A percentile compares a stretch with the other conserved stretches of the same genome.
These are phyloP conservation scores for Cylindrotheca fusiformis DNA, from an alignment of 108 stramenopile genomes.

Conservation along the genomic window DNA sequence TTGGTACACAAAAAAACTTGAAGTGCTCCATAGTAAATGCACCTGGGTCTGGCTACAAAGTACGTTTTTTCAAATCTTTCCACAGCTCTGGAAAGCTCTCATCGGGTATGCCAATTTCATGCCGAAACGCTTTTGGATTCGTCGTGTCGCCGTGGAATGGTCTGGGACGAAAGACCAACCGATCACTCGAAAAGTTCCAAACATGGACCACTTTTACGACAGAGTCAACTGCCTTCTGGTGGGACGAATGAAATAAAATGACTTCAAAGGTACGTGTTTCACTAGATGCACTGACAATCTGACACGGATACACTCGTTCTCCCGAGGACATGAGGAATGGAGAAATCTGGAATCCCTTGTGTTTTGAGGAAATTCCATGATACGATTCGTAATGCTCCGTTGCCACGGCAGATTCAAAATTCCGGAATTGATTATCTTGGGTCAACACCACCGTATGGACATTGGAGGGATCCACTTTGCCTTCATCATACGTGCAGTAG, in stretches of 20 bases:
- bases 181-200: neutral
- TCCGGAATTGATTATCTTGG: no score
- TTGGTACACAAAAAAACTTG: neutral
- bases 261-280: conserved; percentile 12
- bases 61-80: conserved; percentile 19
- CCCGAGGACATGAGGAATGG: no score
- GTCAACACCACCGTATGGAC: neutral
- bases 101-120: conserved; percentile 42
- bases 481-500: conserved; percentile 3
- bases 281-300: neutral
- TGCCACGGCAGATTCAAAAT: neutral
- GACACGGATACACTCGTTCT: conserved; percentile 5
- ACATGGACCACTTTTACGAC: neutral
- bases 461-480: neutral
- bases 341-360: conserved; percentile 14
- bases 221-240: neutral
- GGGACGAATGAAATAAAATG: conserved; percentile 2
- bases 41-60: neutral
- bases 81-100: conserved; percentile 41
- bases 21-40: neutral
- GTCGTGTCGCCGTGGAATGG: conserved; percentile 39
- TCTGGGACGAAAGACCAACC: conserved; percentile 16
- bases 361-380: neutral
- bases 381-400: neutral
- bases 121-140: conserved; percentile 34